Evolutionary conservation across 306 rosid genomes (phyloP), one percentile per base, ranked within the genome.

Genomic region (Ziziphus jujuba): DNA sequence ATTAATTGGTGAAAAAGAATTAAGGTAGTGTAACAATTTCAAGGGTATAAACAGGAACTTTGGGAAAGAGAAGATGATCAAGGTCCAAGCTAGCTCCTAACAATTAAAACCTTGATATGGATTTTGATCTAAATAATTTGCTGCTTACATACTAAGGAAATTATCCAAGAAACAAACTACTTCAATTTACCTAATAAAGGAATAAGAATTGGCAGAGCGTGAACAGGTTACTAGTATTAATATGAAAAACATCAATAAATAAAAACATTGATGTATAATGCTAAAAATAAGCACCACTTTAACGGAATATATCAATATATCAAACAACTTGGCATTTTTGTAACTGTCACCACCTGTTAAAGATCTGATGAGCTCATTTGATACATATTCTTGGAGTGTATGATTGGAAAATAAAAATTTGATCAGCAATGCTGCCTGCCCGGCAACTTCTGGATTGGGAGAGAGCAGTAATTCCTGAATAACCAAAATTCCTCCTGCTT

Each of bases 401-500:
- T 90, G 98, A 79, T 91, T 93, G 56, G 98, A 93, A 75, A 93
- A 93, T 81, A 93, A 83, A 84, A 86, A 82, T 33, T 85, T 88
- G 77, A 90, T 88, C 75, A 93, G 86, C 68, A 86, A 72, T 34
- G 98, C 97, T 31, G 96, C 91, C 80, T 93, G 98, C 55, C 85
- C 81, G 66, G 95, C 82, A 80, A 87, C 82, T 77, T 90, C 97
- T 51, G 89, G 84, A 79, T 84, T 83, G 13, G 80, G 85, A 73
- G 93, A 93, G 66, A 86, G 80, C 51, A 93, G 87, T 71, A 93
- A 79, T 71, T 93, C 98, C 85, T 93, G 98, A 84, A 93, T 76
- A 70, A 93, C 90, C 86, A 93, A 78, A 71, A 93, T 88, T 61
- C 98, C 98, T 72, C 98, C 98, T 21, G 98, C 97, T 80, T 93